Evolutionary conservation across 1,284 basidiomycete species (phyloP).

Genomic region (Cryptococcus sp.): DNA sequence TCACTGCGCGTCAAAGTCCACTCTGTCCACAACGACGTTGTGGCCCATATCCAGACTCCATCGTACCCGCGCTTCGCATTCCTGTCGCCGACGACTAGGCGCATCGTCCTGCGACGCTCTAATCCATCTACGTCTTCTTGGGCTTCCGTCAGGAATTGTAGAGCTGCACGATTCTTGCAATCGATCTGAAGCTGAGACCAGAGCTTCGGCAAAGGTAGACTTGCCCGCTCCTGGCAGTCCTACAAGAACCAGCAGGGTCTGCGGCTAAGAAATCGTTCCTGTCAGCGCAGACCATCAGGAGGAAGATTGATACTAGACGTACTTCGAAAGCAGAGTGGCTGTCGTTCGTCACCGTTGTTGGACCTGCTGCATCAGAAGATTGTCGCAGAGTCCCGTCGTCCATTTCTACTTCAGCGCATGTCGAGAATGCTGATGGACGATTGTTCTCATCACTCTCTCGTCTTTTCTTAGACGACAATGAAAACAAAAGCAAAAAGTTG

Average conservation of each 20-base stretch:
- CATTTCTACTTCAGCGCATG: too few relatives aligned
- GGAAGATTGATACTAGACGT: too few relatives aligned
- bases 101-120: constrained; percentile 52
- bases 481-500: too few relatives aligned
- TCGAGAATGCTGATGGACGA: too few relatives aligned
- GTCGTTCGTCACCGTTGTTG: too few relatives aligned
- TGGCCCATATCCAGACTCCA: constrained; percentile 31
- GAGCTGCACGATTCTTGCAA: not conserved
- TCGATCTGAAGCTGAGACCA: constrained; percentile 20
- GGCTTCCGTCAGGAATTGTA: too few relatives aligned
- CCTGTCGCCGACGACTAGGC: constrained; percentile 37
- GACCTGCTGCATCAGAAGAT: too few relatives aligned
- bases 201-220: constrained; percentile 42
- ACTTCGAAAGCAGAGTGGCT: too few relatives aligned
- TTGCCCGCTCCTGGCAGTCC: constrained; percentile 51
- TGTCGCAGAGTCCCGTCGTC: too few relatives aligned
- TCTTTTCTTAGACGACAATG: too few relatives aligned
- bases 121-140: constrained; percentile 30
- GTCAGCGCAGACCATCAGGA: too few relatives aligned
- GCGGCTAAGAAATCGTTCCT: constrained; percentile 13
- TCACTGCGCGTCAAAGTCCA: constrained; percentile 47
- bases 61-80: constrained; percentile 42
- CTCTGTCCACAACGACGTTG: constrained; percentile 51
- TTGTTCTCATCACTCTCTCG: too few relatives aligned
- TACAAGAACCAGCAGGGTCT: constrained; percentile 45